Evolutionary conservation across 495 filamentous ascomycete genomes (phyloP), one percentile per base, ranked within the genome.

Genomic region (Trichoderma orchidacearum): DNA sequence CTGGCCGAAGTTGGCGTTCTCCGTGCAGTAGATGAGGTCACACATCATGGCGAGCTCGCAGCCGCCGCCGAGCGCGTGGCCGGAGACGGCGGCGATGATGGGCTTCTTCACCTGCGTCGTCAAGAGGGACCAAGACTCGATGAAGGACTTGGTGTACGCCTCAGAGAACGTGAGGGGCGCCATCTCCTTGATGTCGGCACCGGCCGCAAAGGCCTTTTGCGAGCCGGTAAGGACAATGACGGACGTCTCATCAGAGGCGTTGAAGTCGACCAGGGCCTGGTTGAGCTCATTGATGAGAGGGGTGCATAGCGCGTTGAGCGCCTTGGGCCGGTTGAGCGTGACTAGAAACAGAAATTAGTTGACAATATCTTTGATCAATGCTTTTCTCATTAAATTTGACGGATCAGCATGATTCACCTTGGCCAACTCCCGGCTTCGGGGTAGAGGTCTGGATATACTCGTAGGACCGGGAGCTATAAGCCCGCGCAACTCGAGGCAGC

Each of bases 181-280:
- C 93, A 98, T 98, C 75, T 98, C 93, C 71, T 96, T 96, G 72
- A 98, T 98, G 72, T 98, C 93, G 57, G 93, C 93, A 56, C 93
- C 93, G 58, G 93, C 93, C 2, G 93, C 93, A 68, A 98, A 98
- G 45, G 92, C 89, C 66, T 84, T 86, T 55, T 85, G 79, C 58
- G 80, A 88, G 51, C 93, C 93, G 0, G 93, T 96, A 36, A 98
- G 81, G 51, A 98, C 72, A 60, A 96, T 87, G 48, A 85, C 84
- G 30, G 84, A 79, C 60, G 89, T 84, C 54, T 72, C 68, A 52
- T 83, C 78, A 63, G 87, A 81, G 53, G 77, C 64, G 62, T 95
- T 86, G 70, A 93, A 81, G 51, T 78, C 73, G 58, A 68, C 72
- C 59, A 98, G 82, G 28, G 90, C 89, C 56, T 81, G 68, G 71